Base-by-base conservation (phyloP, 1,139 yeast genomes). In the Scheffersomyces cryptocercus region DNA sequence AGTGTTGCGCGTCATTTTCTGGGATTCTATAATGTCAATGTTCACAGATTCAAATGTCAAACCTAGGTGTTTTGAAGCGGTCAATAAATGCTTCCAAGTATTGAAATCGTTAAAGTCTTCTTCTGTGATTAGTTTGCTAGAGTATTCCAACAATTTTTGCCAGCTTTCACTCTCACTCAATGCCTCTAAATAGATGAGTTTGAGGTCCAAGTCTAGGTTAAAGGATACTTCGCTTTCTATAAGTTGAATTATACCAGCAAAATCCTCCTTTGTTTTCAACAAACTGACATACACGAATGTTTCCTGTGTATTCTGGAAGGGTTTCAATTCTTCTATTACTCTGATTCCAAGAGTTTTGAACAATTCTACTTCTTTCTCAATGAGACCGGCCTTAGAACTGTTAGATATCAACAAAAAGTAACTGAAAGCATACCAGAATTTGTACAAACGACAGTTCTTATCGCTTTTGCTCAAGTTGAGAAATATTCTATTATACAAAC, bases 261-360 rank as follows among this genome's bases (percentile, higher is more conserved):
- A 44, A 5, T 69, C 54, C 1, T 64, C 67, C 42, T 64, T 65
- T 15, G 68, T 52, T 28, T 65, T 55, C 40, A 80, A 58, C 6
- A 85, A 67, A 45, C 73, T 64, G 0, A 77, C 80, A 41, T 74
- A 69, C 1, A 87, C 76, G 50, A 62, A 87, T 3, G 75, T 65
- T 47, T 87, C 90, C 50, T 85, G 90, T 10, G 84, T 76, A 20
- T 65, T 68, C 31, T 59, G 54, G 34, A 68, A 59, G 1, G 86
- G 83, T 31, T 65, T 61, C 16, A 72, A 54, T 13, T 50, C 54
- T 30, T 79, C 82, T 11, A 83, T 58, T 47, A 84, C 55, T 49
- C 82, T 77, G 42, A 69, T 53, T 0, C 88, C 93, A 37, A 88
- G 67, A 47, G 72, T 69, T 3, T 83, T 81, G 51, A 75, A 82